Evolutionary conservation across 2,329 filamentous ascomycete genomes (phyloP), one percentile per base, ranked within the genome.

Genomic region (Ophiostoma ips): DNA sequence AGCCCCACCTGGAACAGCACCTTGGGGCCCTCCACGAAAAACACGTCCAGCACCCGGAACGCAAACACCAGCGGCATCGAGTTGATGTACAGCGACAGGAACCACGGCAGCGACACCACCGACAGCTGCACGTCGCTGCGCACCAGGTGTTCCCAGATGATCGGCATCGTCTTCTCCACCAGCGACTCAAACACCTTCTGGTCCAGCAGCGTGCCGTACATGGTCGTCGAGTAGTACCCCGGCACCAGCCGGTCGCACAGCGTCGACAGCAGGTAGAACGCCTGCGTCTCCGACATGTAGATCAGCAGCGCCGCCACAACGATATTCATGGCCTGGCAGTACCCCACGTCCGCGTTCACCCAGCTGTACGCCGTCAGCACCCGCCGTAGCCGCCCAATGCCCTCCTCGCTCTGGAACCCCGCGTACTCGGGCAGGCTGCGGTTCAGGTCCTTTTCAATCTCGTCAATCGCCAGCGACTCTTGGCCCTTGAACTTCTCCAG

Each of bases 271-370:
- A 95, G 73, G 65, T 92, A 98, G 68, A 96, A 98, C 1, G 92
- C 92, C 67, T 98, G 92, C 0, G 84, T 68, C 66, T 98, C 92
- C 9, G 89, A 96, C 81, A 94, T 94, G 71, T 96, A 96, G 72
- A 98, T 98, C 58, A 98, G 75, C 52, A 98, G 71, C n/a, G 92
- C 92, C 16, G 92, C 92, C 50, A 95, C 90, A 33, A 98, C 92
- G 58, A 98, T 98, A 65, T 98, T 98, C 92, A 98, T 98, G 55
- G 92, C 92, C 67, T 98, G 92, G 65, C 92, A 98, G 66, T 98
- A 98, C 57, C 92, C 92, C 50, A 98, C 89, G 57, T 95, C 88
- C 49, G 86, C 77, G 60, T 98, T 92, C 46, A 83, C 86, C 92
- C 92, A 98, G 67, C 89, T 95, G 69, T 98, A 98, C 5, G 92